Percentiles rank a stretch among this genome's conserved stretches.
Evolutionary conservation across 305 asterid species (phyloP).

Genomic region (Petunia hybrid): DNA sequence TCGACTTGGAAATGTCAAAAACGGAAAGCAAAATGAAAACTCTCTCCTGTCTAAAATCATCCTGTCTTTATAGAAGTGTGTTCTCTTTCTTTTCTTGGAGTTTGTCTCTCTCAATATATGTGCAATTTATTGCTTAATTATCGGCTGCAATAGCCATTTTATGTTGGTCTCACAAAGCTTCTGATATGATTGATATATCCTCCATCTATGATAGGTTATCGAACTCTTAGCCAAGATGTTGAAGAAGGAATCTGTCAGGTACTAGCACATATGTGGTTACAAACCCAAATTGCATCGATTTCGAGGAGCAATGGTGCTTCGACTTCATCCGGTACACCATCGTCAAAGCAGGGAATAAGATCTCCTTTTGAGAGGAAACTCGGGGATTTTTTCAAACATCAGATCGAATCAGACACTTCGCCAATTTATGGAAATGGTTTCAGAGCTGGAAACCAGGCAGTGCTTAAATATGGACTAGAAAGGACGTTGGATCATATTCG

Average conservation of each 20-base stretch:
- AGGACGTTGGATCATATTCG: slow-evolving; percentile 76
- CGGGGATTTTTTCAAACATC: slow-evolving; percentile 77
- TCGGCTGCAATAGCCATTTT: background rate
- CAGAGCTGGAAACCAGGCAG: slow-evolving; percentile 77
- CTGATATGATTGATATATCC: slow-evolving; percentile 32
- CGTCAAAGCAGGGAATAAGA: slow-evolving; percentile 45
- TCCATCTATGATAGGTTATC: slow-evolving; percentile 55
- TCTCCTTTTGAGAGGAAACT: slow-evolving; percentile 84
- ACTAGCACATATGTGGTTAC: slow-evolving; percentile 82
- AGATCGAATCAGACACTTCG: slow-evolving; percentile 83
- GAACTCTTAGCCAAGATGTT: slow-evolving; percentile 77
- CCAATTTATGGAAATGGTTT: slow-evolving; percentile 91
- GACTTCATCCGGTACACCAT: slow-evolving; percentile 44
- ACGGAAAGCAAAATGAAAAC: background rate
- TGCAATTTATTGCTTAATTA: background rate
- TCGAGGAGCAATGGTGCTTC: slow-evolving; percentile 53
- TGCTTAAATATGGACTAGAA: slow-evolving; percentile 68
- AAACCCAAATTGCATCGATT: slow-evolving; percentile 61
- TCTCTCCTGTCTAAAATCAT: slow-evolving; percentile 1
- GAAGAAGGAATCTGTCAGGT: slow-evolving; percentile 93
- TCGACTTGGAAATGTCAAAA: background rate
- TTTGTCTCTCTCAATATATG: background rate
- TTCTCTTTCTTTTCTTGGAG: background rate
- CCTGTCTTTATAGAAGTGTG: background rate
- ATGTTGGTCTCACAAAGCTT: background rate